Base-by-base conservation (phyloP, 192 early-diverging fungal species). In the Coemansia sp. region DNA sequence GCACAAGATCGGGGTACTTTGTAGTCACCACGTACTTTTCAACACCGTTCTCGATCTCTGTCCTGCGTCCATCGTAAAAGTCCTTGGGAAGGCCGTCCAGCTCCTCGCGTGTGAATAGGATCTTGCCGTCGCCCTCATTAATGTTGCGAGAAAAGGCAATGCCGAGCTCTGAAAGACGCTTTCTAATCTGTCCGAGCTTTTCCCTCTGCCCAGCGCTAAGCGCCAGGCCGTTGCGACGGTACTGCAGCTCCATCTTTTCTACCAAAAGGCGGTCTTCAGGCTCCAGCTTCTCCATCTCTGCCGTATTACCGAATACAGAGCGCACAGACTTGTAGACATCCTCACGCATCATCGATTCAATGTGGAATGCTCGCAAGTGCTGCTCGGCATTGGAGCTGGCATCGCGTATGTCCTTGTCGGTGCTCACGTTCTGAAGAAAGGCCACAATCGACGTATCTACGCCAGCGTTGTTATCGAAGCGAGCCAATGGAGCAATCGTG, bases 101-200 rank as follows among this genome's bases (percentile, higher is more conserved):
- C 65, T 91, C 86, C n/a, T 84, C 64, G 18, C 67, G 69, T 21
- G 76, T 75, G 37, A 83, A 64, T 61, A 74, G 61, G 37, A 78
- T 65, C 29, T 63, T 67, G 35, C 78, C 87, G 45, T 78, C 85
- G n/a, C 53, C 43, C 58, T 91, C 88, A 39, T 85, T 87, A 58
- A 89, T 66, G 59, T 86, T 90, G 70, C 86, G 84, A 51, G 75
- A 82, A 58, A 91, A 94, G 61, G 88, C 84, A 21, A 90, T 87
- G 33, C 82, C 81, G 25, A 89, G 63, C 42, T 89, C 88, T 7
- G 85, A 78, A 48, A 93, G 68, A 4, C 87, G 82, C 74, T 87
- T 83, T 23, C 86, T 84, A 35, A 91, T 77, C 20, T 64, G 53
- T 23, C 77, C 87, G 20, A 93, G 67, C 58, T 89, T 68, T 31